Evolutionary conservation across 805 yeast genomes (phyloP).

Genomic region (Lipomyces yamadae): DNA sequence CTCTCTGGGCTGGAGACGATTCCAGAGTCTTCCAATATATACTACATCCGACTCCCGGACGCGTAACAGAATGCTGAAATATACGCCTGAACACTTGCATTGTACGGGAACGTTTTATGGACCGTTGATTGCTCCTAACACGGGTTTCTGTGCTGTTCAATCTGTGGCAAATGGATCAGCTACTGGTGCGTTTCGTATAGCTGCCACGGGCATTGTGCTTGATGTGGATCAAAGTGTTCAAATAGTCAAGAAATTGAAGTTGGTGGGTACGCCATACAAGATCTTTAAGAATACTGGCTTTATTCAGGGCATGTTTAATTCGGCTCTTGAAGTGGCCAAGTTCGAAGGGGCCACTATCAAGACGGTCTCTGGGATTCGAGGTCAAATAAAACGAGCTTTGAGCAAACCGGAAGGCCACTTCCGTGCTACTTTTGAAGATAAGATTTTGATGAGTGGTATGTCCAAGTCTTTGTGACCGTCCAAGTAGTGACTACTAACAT

Average conservation of each 20-base stretch:
- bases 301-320: constrained; percentile 92
- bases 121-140: constrained; percentile 95
- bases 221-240: constrained; percentile 88
- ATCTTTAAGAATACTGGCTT: constrained; percentile 95
- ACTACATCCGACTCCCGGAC: constrained; percentile 98
- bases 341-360: constrained; percentile 97
- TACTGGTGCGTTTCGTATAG: constrained; percentile 88
- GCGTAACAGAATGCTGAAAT: constrained; percentile 95
- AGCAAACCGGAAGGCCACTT: constrained; percentile 93
- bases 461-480: neutral
- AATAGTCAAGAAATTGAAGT: constrained; percentile 91
- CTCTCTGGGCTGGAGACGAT: constrained; percentile 97
- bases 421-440: constrained; percentile 97
- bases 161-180: constrained; percentile 82
- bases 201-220: constrained; percentile 95
- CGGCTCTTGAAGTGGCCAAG: constrained; percentile 92
- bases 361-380: constrained; percentile 96
- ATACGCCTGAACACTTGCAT: constrained; percentile 97
- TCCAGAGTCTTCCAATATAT: constrained; percentile 93
- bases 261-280: constrained; percentile 94
- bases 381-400: constrained; percentile 94
- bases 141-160: constrained; percentile 95
- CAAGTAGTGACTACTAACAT: neutral
- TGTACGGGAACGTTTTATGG: constrained; percentile 97
- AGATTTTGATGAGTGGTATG: constrained; percentile 70